Conservation (phyloP, 257 asterid species). For the Solanum pennellii region DNA sequence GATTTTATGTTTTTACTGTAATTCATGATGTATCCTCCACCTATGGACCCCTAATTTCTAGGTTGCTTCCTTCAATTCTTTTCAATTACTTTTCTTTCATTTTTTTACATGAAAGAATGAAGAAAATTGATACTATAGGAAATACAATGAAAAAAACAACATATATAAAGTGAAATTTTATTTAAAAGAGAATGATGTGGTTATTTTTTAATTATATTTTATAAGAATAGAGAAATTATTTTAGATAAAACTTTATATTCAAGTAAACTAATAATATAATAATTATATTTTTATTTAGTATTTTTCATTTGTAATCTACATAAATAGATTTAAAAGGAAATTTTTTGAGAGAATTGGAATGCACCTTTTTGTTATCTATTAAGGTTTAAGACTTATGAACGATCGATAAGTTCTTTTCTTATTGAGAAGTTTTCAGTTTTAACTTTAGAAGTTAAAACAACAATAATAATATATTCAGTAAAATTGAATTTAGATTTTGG, state of each 20-base stretch:
- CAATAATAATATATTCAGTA: too few relatives aligned
- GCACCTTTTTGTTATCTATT: not conserved
- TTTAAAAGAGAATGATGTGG: not conserved
- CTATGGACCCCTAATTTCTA: not conserved
- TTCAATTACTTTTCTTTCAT: not conserved
- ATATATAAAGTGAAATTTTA: too few relatives aligned
- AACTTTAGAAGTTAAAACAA: too few relatives aligned
- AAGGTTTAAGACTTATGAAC: not conserved
- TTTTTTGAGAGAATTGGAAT: too few relatives aligned
- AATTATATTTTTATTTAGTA: not conserved
- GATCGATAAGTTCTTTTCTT: too few relatives aligned
- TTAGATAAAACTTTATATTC: accelerated
- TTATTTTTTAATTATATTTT: too few relatives aligned
- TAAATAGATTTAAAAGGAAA: not conserved
- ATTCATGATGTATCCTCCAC: not conserved
- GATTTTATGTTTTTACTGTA: not conserved
- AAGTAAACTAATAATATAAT: too few relatives aligned
- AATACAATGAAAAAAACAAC: not conserved
- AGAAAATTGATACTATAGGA: not conserved
- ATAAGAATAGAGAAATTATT: too few relatives aligned
- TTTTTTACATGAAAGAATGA: not conserved
- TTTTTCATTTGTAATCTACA: not conserved
- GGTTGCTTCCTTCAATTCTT: not conserved
- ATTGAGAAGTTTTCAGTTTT: not conserved
- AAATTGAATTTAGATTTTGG: too few relatives aligned